A percentile compares a stretch with the other conserved stretches of the same genome.
These are phyloP conservation scores for Penicillium tannophilum DNA, from an alignment of 495 filamentous ascomycete genomes.

Conservation along the genomic window DNA sequence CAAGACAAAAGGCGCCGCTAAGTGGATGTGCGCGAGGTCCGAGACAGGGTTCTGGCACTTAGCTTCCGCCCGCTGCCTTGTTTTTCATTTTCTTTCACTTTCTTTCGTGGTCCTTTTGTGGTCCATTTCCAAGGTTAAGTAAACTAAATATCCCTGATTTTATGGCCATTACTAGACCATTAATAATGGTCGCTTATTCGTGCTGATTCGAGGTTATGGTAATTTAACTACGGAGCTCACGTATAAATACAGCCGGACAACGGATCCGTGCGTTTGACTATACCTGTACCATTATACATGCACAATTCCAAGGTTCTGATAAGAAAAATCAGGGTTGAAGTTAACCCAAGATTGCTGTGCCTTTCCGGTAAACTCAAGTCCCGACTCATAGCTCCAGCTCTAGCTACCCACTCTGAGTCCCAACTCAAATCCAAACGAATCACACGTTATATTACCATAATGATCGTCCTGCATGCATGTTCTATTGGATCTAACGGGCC, in stretches of 20 bases:
- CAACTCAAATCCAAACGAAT: neutral
- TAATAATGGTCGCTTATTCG: neutral
- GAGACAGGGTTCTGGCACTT: constrained; percentile 22
- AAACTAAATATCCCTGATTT: neutral
- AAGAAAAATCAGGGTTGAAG: no score
- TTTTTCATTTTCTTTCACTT: constrained; percentile 16
- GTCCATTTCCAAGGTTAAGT: neutral
- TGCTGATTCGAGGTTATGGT: neutral
- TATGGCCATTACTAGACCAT: no score
- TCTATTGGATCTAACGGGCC: constrained; percentile 1
- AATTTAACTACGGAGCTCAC: neutral
- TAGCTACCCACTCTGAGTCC: neutral
- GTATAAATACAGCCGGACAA: neutral
- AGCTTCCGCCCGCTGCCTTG: constrained; percentile 25
- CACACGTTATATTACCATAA: neutral
- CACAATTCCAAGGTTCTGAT: neutral
- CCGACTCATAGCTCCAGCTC: no score
- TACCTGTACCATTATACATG: neutral
- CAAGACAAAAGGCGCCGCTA: constrained; percentile 11
- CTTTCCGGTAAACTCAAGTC: no score
- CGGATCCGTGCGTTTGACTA: neutral
- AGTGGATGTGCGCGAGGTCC: constrained; percentile 12
- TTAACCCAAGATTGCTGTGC: neutral
- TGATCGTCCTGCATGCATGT: constrained; percentile 4
- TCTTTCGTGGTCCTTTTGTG: neutral